These are phyloP conservation scores for Fonsecaea multimorphosa DNA, from an alignment of 2,329 filamentous ascomycete genomes.

Conservation along the genomic window DNA sequence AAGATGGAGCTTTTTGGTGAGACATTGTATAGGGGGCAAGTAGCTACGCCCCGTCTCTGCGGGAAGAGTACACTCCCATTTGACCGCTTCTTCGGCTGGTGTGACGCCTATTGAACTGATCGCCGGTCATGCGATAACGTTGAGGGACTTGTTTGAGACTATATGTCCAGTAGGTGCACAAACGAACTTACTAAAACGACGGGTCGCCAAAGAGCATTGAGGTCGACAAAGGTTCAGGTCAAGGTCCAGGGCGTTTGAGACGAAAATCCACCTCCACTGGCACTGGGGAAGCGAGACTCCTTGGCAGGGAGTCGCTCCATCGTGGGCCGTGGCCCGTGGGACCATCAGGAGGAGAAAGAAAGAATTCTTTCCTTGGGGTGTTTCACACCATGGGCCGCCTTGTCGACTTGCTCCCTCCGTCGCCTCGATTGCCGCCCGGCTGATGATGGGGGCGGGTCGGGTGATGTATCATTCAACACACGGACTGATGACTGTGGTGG, in stretches of 20 bases:
- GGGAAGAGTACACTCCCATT: not conserved
- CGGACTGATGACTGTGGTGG: not conserved
- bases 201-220: not conserved
- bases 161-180: not conserved
- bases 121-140: not conserved
- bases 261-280: not conserved
- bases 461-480: not conserved
- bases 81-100: not conserved
- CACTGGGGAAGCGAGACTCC: not conserved
- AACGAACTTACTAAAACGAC: not conserved
- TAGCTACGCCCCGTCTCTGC: not conserved
- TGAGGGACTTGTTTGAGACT: not conserved
- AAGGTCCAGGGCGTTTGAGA: not conserved
- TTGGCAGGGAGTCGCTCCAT: constrained; percentile 2
- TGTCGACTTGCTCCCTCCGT: not conserved
- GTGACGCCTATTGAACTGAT: not conserved
- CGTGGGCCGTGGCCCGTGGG: too few species aligned
- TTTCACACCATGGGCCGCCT: not conserved
- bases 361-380: not conserved
- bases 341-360: not conserved
- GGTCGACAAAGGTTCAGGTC: not conserved
- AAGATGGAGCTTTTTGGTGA: constrained; percentile 3
- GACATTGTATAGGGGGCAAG: constrained; percentile 1
- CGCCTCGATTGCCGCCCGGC: not conserved
- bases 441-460: not conserved